phyloP scores from a whole-genome alignment of 257 asterid genomes.

The Sherardia arvensis region DNA sequence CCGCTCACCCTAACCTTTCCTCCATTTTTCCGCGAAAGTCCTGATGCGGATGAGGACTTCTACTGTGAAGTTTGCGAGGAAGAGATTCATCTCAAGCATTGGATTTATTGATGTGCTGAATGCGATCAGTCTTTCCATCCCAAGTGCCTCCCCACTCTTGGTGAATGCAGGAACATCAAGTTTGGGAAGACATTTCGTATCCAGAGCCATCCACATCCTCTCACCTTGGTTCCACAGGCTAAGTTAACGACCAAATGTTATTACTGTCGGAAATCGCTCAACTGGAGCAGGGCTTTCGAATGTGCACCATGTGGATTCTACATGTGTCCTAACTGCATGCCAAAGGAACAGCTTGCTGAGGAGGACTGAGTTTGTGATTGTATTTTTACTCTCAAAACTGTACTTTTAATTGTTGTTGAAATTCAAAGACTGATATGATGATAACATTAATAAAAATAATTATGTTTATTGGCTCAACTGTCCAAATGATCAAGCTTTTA shows the following conservation, averaged over 20 bases:
- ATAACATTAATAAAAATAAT: no score
- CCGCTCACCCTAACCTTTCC: background rate
- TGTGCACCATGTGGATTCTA: background rate
- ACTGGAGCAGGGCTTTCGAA: background rate
- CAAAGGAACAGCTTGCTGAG: no score
- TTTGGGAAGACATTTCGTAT: background rate
- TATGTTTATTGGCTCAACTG: no score
- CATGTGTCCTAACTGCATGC: background rate
- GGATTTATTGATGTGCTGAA: constrained; percentile 3
- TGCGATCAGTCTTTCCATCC: constrained; percentile 7
- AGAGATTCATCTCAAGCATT: background rate
- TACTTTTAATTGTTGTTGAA: no score
- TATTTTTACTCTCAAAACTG: no score
- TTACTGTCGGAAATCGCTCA: background rate
- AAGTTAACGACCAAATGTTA: background rate
- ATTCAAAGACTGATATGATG: no score
- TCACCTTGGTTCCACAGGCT: background rate
- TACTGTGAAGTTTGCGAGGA: background rate
- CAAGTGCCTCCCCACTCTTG: background rate
- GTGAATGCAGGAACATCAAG: background rate
- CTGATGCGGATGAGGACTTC: background rate
- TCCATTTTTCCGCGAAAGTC: background rate
- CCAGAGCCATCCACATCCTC: background rate
- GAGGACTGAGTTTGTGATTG: no score
- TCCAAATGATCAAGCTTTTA: no score